These are phyloP conservation scores for Daldinia bambusicola DNA, from an alignment of 495 filamentous ascomycete species.

Conservation along the genomic window DNA sequence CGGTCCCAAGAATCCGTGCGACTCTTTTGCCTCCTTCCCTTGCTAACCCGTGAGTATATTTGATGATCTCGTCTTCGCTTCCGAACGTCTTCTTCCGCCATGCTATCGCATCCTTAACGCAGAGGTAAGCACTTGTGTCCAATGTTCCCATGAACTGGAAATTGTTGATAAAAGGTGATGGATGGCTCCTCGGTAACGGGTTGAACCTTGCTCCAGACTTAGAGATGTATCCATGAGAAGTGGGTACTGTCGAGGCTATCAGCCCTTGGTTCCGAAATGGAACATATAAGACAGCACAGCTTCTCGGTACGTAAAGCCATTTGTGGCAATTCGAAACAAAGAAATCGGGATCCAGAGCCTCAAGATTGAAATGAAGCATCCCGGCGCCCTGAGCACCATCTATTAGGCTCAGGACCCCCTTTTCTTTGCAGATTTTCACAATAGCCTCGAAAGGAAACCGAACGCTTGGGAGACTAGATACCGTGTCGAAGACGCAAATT, in stretches of 20 bases:
- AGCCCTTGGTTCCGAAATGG: constrained; percentile 74
- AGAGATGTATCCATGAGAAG: constrained; percentile 66
- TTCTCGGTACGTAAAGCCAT: constrained; percentile 84
- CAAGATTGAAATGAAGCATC: constrained; percentile 72
- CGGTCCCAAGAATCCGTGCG: constrained; percentile 72
- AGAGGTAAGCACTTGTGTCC: constrained; percentile 76
- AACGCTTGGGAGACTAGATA: constrained; percentile 76
- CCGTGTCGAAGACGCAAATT: constrained; percentile 78
- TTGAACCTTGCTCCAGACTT: constrained; percentile 50
- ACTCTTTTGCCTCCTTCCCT: constrained; percentile 66
- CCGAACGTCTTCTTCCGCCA: constrained; percentile 76
- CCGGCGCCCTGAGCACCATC: constrained; percentile 83
- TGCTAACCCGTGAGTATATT: constrained; percentile 68
- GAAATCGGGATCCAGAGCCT: constrained; percentile 74
- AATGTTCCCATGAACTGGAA: constrained; percentile 84
- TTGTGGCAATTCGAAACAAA: constrained; percentile 83
- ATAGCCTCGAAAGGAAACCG: constrained; percentile 78
- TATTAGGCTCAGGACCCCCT: constrained; percentile 66
- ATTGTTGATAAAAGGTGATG: constrained; percentile 70
- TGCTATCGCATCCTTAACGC: constrained; percentile 72
- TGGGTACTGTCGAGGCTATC: constrained; percentile 76
- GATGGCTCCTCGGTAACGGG: constrained; percentile 57
- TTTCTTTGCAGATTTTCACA: constrained; percentile 65
- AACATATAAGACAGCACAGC: constrained; percentile 79
- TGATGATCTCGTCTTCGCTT: constrained; percentile 74